Conservation (phyloP, 768 basidiomycete species). For the Xanthoconium purpureum region DNA sequence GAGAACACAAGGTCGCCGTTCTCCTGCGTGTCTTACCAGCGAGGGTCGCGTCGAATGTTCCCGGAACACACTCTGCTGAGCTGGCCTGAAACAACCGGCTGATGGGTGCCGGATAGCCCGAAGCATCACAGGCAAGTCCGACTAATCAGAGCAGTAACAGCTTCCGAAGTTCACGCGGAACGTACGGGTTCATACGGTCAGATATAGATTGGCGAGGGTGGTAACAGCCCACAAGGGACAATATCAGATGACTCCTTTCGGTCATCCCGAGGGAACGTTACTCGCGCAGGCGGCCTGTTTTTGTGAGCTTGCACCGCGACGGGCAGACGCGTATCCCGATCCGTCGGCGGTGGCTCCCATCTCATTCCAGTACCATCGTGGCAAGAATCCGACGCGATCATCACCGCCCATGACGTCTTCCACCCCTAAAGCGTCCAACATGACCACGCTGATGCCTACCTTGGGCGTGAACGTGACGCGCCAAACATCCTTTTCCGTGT, state of each 20-base stretch:
- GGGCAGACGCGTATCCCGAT: slow-evolving; percentile 6
- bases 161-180: slow-evolving; percentile 26
- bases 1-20: slow-evolving; percentile 9
- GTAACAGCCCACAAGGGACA: slow-evolving; percentile 10
- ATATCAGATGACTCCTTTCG: slow-evolving; percentile 20
- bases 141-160: slow-evolving; percentile 25
- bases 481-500: slow-evolving; percentile 51
- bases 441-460: slow-evolving; percentile 48
- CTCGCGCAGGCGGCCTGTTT: neutral
- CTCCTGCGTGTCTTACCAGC: slow-evolving; percentile 2
- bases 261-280: slow-evolving; percentile 19
- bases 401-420: slow-evolving; percentile 63
- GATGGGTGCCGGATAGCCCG: slow-evolving; percentile 8
- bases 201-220: slow-evolving; percentile 6
- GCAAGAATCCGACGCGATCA: slow-evolving; percentile 77
- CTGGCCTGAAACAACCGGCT: slow-evolving; percentile 15
- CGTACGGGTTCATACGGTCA: slow-evolving; percentile 18
- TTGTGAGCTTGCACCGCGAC: slow-evolving; percentile 6
- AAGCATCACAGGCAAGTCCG: slow-evolving; percentile 22
- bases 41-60: neutral
- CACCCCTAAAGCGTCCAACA: slow-evolving; percentile 47
- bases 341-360: neutral
- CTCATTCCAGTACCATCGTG: slow-evolving; percentile 61
- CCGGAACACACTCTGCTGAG: neutral
- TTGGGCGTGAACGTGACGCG: slow-evolving; percentile 63